Base-by-base conservation (phyloP, 129 eudicot species). In the sunflower (Helianthus annuus) region DNA sequence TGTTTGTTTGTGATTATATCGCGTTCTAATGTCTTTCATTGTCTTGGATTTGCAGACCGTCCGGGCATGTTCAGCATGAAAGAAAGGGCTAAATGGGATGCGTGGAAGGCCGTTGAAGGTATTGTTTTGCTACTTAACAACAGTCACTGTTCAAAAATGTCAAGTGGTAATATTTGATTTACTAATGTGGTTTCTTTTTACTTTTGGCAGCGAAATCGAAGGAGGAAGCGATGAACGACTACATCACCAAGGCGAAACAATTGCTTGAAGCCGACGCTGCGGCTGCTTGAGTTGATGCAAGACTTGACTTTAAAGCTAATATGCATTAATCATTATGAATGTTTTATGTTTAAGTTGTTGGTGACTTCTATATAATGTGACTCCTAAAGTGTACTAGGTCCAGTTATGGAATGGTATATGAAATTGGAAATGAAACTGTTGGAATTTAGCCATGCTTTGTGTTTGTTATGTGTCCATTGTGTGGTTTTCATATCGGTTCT, bases 61-160 rank as follows among this genome's bases (percentile, higher is more conserved):
- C 99, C 99, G 10, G 97, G 99, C 39, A 83, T 95, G 2, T 85
- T 95, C 65, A 85, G 88, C 92, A 77, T 74, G 90, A 90, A 75
- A 84, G 97, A 85, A 67, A 85, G 88, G 75, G 96, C 96, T 44
- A 95, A 95, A 79, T 95, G 99, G 99, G 99, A 95, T 83, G 94
- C 97, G 10, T 95, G 99, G 99, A 88, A 95, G 88, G 94, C 89
- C 10, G 89, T 83, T 60, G 96, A 95, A 86, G 96, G 97, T 94
- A 83, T 5, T 68, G 12, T 19, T 45, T 54, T 46, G n/a, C 70
- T 16, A 29, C 66, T 70, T 39, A 55, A 56, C 36, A 1, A 48
- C 15, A 48, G 3, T 55, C 22, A 12, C 7, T 19, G 16, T 29
- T 58, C 11, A 2, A 42, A 42, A 6, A 9, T 42, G 46, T 42